Evolutionary conservation across 176 grass and related monocot species (phyloP).

Genomic region (Avena eriantha): DNA sequence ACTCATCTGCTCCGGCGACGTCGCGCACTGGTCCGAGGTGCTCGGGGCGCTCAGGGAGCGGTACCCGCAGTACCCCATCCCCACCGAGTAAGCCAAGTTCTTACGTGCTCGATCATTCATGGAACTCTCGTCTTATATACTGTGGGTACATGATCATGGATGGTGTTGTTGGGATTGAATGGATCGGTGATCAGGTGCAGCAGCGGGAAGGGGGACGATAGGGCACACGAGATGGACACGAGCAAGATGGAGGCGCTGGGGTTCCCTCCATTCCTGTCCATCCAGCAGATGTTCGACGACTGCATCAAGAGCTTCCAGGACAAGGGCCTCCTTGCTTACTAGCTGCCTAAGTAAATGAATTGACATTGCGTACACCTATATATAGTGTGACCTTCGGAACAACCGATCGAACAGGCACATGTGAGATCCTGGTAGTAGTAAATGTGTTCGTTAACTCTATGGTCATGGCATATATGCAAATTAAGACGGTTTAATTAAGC

Average conservation of each 20-base stretch:
- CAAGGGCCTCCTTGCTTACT: neutral
- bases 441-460: too few species aligned
- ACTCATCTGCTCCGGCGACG: slow-evolving; percentile 71
- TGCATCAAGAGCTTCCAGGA: slow-evolving; percentile 40
- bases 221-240: slow-evolving; percentile 57
- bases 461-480: too few species aligned
- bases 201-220: slow-evolving; percentile 57
- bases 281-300: slow-evolving; percentile 35
- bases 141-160: too few species aligned
- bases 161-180: too few species aligned
- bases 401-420: too few species aligned
- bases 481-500: too few species aligned
- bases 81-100: slow-evolving; percentile 36
- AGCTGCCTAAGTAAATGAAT: too few species aligned
- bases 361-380: too few species aligned
- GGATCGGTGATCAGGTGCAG: slow-evolving; percentile 45
- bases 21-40: slow-evolving; percentile 79
- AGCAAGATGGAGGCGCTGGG: slow-evolving; percentile 26
- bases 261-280: slow-evolving; percentile 23
- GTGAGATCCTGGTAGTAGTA: too few species aligned
- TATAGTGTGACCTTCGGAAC: too few species aligned
- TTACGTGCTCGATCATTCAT: neutral
- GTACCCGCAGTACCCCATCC: slow-evolving; percentile 66
- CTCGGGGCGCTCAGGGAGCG: slow-evolving; percentile 56
- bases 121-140: neutral